Conservation (phyloP, 176 grass and related monocot genomes). For the Oryza brachyantha region DNA sequence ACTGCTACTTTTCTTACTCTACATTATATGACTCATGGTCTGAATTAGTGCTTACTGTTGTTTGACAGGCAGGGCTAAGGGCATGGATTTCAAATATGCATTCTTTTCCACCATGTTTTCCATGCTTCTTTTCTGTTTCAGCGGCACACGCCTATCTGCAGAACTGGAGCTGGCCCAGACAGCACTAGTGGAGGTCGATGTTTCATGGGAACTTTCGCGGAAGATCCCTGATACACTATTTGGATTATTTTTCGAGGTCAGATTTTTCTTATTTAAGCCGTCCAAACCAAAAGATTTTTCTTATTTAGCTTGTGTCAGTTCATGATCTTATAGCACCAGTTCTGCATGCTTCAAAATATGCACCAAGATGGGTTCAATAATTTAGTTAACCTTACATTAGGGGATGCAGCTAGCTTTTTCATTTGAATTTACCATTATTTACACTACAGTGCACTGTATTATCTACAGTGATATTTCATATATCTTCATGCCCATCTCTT, state of each 20-base stretch:
- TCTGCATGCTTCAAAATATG: neutral
- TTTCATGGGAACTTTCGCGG: slow-evolving; percentile 39
- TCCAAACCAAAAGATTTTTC: too few relatives aligned
- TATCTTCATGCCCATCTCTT: neutral
- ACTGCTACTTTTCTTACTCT: too few relatives aligned
- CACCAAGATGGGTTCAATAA: neutral
- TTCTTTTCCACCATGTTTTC: neutral
- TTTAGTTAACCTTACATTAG: neutral
- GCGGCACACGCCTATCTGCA: slow-evolving; percentile 28
- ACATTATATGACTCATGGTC: too few relatives aligned
- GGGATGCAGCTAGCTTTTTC: neutral
- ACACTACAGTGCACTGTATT: neutral
- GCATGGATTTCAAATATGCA: slow-evolving; percentile 3
- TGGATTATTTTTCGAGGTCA: slow-evolving; percentile 90
- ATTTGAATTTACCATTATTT: neutral
- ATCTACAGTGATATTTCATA: neutral
- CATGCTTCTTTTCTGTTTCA: slow-evolving; percentile 7
- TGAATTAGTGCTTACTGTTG: neutral
- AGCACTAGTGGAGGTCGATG: slow-evolving; percentile 47
- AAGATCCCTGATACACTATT: slow-evolving; percentile 69
- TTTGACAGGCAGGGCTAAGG: neutral
- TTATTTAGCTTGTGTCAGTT: neutral
- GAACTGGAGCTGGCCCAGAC: slow-evolving; percentile 29
- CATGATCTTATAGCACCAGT: neutral
- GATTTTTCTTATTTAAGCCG: neutral